A percentile compares a stretch with the other conserved stretches of the same genome.
Conservation (phyloP, 371 early-diverging fungal genomes). For the Rhizopus sp. region DNA sequence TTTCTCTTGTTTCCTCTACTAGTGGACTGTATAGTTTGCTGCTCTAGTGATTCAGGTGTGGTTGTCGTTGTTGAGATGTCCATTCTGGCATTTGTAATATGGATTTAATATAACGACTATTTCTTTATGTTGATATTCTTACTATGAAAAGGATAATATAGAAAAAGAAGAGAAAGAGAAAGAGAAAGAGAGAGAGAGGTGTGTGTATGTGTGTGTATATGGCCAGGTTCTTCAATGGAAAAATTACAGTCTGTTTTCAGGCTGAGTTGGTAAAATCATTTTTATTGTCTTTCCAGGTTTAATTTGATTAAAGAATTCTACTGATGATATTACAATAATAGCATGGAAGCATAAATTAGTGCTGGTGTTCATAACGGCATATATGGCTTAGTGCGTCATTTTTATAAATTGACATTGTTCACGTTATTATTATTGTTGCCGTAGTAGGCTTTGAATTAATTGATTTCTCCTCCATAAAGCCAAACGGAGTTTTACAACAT, state of each 20-base stretch:
- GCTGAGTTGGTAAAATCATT: conserved; percentile 18
- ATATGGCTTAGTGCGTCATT: no score
- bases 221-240: conserved; percentile 1
- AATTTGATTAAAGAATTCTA: no score
- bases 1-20: conserved; percentile 35
- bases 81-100: conserved; percentile 34
- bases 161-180: conserved; percentile 2
- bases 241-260: conserved; percentile 25
- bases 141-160: not conserved
- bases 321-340: not conserved
- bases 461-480: no score
- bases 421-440: no score
- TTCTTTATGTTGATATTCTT: not conserved
- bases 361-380: no score
- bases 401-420: not conserved
- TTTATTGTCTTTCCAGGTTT: not conserved
- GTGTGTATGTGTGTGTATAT: conserved; percentile 1
- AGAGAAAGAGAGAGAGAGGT: conserved; percentile 4
- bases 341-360: not conserved
- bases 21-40: conserved; percentile 24
- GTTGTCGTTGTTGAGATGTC: conserved; percentile 36
- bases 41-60: conserved; percentile 33
- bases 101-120: conserved; percentile 2
- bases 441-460: no score
- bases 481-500: no score